Conservation (phyloP, 23 red algal species). For the Gracilaria gracilis region DNA sequence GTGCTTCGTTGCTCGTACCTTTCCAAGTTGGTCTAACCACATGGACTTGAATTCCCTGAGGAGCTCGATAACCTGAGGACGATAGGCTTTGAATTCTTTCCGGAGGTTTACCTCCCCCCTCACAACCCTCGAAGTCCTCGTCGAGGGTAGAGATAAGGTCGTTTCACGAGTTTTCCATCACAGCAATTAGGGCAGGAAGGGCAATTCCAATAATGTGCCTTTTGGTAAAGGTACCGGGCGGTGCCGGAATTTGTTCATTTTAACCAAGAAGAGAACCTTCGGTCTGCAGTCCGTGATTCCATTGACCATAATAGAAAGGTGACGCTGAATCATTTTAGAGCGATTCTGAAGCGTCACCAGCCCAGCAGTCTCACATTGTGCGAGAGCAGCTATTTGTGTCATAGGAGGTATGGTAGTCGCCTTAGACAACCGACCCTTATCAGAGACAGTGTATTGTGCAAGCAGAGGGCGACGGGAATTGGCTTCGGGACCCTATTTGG, state of each 20-base stretch:
- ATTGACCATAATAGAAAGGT: constrained; percentile 1
- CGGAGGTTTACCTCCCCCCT: constrained; percentile 1
- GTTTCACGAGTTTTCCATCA: neutral
- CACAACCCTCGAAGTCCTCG: neutral
- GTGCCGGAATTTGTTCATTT: neutral
- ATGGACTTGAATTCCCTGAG: neutral
- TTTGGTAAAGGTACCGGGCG: neutral
- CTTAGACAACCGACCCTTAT: neutral
- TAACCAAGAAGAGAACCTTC: neutral
- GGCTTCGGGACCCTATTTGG: neutral
- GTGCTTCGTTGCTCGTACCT: neutral
- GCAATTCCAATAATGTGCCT: neutral
- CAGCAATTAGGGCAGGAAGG: neutral
- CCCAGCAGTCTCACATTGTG: neutral
- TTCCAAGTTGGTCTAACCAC: neutral
- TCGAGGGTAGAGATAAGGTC: neutral
- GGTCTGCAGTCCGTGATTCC: neutral
- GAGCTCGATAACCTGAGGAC: constrained; percentile 1
- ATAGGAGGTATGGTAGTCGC: neutral
- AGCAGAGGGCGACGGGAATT: neutral
- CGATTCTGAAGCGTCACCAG: constrained; percentile 1
- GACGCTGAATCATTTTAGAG: neutral
- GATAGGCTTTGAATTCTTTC: neutral
- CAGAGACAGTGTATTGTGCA: too few species aligned
- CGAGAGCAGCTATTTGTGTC: neutral